These are phyloP conservation scores for Trichopus zeylanicus DNA, from an alignment of 116 monocot genomes.

Conservation along the genomic window DNA sequence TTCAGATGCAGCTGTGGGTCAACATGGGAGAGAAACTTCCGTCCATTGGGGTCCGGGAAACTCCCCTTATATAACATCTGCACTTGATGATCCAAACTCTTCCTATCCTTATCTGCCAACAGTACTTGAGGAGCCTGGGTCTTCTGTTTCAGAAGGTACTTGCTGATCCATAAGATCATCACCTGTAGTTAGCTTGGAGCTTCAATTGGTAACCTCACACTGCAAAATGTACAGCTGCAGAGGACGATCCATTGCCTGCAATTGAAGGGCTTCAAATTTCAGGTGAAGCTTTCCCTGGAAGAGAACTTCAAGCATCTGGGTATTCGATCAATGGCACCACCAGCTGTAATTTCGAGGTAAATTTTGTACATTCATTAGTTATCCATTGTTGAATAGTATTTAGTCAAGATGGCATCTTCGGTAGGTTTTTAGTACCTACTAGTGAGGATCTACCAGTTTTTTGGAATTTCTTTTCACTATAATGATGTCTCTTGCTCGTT, in stretches of 20 bases:
- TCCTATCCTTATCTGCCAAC: slow-evolving; percentile 73
- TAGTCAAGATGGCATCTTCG: background rate
- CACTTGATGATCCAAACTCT: slow-evolving; percentile 47
- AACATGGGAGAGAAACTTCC: slow-evolving; percentile 30
- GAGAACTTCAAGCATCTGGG: slow-evolving; percentile 77
- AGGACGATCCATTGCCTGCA: slow-evolving; percentile 92
- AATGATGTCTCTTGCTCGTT: slow-evolving; percentile 9
- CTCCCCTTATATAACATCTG: slow-evolving; percentile 42
- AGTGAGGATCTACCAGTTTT: background rate
- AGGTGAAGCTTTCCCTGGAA: slow-evolving; percentile 95
- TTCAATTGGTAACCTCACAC: background rate
- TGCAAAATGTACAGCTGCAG: slow-evolving; percentile 49
- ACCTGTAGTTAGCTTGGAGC: background rate
- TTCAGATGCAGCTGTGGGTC: slow-evolving; percentile 30
- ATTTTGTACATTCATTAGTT: background rate
- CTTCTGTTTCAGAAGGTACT: slow-evolving; percentile 97
- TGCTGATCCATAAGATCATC: background rate
- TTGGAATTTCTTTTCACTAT: slow-evolving; percentile 3
- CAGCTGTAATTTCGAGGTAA: slow-evolving; percentile 94
- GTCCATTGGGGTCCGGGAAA: slow-evolving; percentile 38
- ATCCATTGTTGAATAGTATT: background rate
- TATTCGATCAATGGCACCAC: slow-evolving; percentile 90
- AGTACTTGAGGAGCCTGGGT: slow-evolving; percentile 86
- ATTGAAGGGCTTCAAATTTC: slow-evolving; percentile 87
- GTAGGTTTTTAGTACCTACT: background rate